Evolutionary conservation across 805 yeast species (phyloP).

Genomic region (Candida insectorum): DNA sequence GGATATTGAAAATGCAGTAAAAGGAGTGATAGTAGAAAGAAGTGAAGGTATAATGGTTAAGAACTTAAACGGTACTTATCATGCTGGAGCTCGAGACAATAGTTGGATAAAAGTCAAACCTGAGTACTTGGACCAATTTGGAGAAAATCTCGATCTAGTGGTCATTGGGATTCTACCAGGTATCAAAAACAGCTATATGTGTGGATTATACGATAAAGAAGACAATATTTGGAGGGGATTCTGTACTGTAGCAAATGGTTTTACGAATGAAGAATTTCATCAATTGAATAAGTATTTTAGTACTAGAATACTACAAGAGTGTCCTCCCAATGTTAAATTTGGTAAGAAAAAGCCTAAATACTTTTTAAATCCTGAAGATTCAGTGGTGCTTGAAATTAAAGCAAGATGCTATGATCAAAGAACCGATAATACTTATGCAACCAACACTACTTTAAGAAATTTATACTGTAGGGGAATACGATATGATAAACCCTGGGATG

Average conservation of each 20-base stretch:
- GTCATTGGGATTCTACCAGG: conserved; percentile 79
- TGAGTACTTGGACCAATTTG: conserved; percentile 80
- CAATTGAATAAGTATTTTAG: conserved; percentile 54
- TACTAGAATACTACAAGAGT: conserved; percentile 40
- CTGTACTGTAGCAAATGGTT: conserved; percentile 82
- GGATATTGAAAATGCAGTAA: conserved; percentile 56
- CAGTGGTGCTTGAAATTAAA: conserved; percentile 78
- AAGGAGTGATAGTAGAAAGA: conserved; percentile 53
- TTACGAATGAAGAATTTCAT: conserved; percentile 59
- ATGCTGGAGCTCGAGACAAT: conserved; percentile 47
- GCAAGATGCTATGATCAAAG: conserved; percentile 67
- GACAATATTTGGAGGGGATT: conserved; percentile 55
- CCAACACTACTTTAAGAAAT: conserved; percentile 69
- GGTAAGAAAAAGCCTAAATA: conserved; percentile 61
- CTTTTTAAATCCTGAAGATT: conserved; percentile 79
- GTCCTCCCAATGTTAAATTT: conserved; percentile 38
- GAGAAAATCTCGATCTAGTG: conserved; percentile 78
- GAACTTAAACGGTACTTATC: conserved; percentile 54
- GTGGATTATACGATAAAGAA: conserved; percentile 59
- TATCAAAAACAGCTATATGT: conserved; percentile 65
- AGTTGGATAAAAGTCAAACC: conserved; percentile 92
- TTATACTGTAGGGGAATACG: conserved; percentile 70
- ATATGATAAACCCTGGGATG: conserved; percentile 60
- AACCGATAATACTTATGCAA: conserved; percentile 47
- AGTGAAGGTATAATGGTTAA: conserved; percentile 86